Conservation (phyloP, 768 basidiomycete genomes). For the Pluteus cervinus region DNA sequence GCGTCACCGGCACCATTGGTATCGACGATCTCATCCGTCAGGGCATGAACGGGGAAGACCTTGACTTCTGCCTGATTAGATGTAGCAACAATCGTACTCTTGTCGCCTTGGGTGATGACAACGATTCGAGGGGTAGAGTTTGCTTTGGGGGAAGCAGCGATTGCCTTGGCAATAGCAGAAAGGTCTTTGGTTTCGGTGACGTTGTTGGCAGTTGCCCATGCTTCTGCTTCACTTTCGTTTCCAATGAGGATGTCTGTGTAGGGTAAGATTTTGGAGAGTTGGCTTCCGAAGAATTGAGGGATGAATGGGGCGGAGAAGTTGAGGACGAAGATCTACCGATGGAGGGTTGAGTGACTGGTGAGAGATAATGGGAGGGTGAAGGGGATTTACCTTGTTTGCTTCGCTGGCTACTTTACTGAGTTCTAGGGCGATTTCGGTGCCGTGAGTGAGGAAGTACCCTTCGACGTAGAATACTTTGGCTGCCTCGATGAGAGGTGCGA, state of each 20-base stretch:
- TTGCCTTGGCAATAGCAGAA: constrained; percentile 58
- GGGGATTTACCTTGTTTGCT: constrained; percentile 58
- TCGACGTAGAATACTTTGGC: constrained; percentile 93
- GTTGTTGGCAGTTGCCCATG: constrained; percentile 74
- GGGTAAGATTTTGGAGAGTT: constrained; percentile 76
- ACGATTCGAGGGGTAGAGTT: constrained; percentile 81
- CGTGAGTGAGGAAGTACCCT: constrained; percentile 97
- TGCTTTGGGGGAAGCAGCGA: constrained; percentile 72
- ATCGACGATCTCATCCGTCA: constrained; percentile 76
- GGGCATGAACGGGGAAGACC: constrained; percentile 49
- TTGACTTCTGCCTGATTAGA: constrained; percentile 50
- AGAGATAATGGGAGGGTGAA: not conserved
- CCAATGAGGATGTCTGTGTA: constrained; percentile 89
- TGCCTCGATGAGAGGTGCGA: constrained; percentile 70
- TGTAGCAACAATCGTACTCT: constrained; percentile 71
- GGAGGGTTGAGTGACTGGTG: not conserved
- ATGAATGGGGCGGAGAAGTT: constrained; percentile 99
- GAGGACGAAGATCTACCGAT: constrained; percentile 68
- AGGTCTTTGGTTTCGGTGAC: constrained; percentile 63
- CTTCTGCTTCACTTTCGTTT: constrained; percentile 93
- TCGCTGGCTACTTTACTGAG: constrained; percentile 74
- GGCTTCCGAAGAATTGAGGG: constrained; percentile 82
- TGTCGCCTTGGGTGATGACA: constrained; percentile 86
- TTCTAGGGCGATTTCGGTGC: constrained; percentile 61
- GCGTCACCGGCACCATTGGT: constrained; percentile 98